Evolutionary conservation across 176 grass and related monocot genomes (phyloP), one percentile per base, ranked within the genome.

Genomic region (Dendrocalamus sinicus): DNA sequence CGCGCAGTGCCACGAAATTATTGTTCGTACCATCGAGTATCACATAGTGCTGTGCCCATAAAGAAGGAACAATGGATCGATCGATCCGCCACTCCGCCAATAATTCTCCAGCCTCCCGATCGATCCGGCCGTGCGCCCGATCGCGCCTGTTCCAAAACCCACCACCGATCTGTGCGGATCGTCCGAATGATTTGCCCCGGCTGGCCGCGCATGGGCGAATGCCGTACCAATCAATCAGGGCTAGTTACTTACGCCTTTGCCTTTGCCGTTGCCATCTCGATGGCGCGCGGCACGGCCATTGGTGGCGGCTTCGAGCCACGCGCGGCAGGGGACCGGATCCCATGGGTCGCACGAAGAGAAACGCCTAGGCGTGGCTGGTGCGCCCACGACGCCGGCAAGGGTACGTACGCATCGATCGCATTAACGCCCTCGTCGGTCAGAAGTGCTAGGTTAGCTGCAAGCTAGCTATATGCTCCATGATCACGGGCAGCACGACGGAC

Each of bases 21-120:
- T 65, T 72, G 74, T 22, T 11, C 30, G 28, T 84, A 84, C 74
- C 44, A 15, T 4, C 72, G 35, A 8, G 57, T n/a, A 78, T 84
- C 81, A 72, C 66, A 54, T 88, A 63, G 65, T 83, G 71, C 86
- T 24, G 54, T 68, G 80, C 52, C 30, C 73, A 30, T 81, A 35
- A 87, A 80, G 85, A 23, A 66, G 57, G 20, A 44, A 40, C 72
- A 82, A 43, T 1, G 32, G 67, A 26, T 72, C 12, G 66, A 3
- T 14, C 32, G 23, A 28, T 24, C 64, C 48, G 48, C 13, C 48
- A 5, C 48, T 51, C 50, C 51, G 51, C 51, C 51, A 16, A 17
- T 53, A 53, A 53, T 17, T 53, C 51, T 53, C 51, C 15, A 7
- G 12, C 8, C 39, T 6, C 58, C 22, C 43, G 43, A 44, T 44